Conservation (phyloP, 208 protist species). For the Sergeia podlipaevii region DNA sequence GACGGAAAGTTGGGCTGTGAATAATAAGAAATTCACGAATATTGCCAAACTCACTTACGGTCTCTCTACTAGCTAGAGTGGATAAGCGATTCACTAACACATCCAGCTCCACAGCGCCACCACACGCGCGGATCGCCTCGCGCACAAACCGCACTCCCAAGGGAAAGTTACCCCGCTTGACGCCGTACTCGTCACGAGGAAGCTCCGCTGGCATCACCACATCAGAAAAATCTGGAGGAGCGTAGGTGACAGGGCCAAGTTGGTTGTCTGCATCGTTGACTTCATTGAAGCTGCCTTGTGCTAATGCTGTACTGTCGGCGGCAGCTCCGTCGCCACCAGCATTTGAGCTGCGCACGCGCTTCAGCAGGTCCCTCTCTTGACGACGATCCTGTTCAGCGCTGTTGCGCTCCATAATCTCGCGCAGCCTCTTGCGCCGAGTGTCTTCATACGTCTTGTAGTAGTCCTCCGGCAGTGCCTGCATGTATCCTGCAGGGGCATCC, state of each 20-base stretch:
- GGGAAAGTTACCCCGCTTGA: slow-evolving; percentile 86
- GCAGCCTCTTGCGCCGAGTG: slow-evolving; percentile 66
- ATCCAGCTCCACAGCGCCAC: slow-evolving; percentile 86
- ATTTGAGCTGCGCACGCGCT: slow-evolving; percentile 26
- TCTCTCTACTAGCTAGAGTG: slow-evolving; percentile 67
- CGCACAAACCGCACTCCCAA: slow-evolving; percentile 89
- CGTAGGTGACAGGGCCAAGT: background rate
- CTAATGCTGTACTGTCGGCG: too few species aligned
- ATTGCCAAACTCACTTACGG: slow-evolving; percentile 80
- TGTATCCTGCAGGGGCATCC: slow-evolving; percentile 73
- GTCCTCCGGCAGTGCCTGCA: slow-evolving; percentile 70
- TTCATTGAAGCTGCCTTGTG: background rate
- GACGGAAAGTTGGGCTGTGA: slow-evolving; percentile 83
- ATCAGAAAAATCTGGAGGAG: slow-evolving; percentile 60
- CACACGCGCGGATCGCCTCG: slow-evolving; percentile 74
- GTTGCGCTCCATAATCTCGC: slow-evolving; percentile 82
- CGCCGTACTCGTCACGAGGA: slow-evolving; percentile 89
- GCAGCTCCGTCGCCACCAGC: slow-evolving; percentile 5
- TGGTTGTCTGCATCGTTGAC: background rate
- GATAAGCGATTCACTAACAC: slow-evolving; percentile 82
- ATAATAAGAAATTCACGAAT: slow-evolving; percentile 89
- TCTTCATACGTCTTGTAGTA: slow-evolving; percentile 66
- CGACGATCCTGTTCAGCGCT: slow-evolving; percentile 67
- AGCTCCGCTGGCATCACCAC: slow-evolving; percentile 84
- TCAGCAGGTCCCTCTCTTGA: slow-evolving; percentile 67